Conservation (phyloP, 1,139 yeast species). For the Suhomyces terraborum region DNA sequence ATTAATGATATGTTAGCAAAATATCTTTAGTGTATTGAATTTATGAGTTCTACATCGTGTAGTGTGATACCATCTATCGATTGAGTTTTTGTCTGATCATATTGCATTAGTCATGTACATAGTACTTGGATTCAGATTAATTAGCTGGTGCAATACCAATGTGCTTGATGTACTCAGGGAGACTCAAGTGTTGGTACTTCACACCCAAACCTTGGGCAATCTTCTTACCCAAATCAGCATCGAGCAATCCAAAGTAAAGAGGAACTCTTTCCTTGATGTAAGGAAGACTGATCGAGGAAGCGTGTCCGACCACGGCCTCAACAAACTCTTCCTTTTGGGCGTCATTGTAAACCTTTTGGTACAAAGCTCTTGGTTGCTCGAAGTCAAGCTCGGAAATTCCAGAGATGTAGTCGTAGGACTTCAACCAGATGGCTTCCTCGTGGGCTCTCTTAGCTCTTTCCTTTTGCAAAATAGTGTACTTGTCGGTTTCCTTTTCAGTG, state of each 20-base stretch:
- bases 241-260: conserved; percentile 41
- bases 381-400: conserved; percentile 44
- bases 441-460: conserved; percentile 32
- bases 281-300: conserved; percentile 30
- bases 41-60: not conserved
- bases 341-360: conserved; percentile 37
- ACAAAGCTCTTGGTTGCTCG: conserved; percentile 47
- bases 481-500: conserved; percentile 23
- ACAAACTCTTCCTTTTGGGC: conserved; percentile 34
- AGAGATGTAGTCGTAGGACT: conserved; percentile 39
- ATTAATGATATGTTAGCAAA: no score
- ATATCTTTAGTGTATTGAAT: no score
- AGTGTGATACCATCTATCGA: not conserved
- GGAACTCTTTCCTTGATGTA: conserved; percentile 39
- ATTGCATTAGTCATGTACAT: not conserved
- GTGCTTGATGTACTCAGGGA: conserved; percentile 28
- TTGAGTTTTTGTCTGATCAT: not conserved
- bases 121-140: conserved; percentile 3
- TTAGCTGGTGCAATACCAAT: conserved; percentile 22
- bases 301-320: conserved; percentile 41
- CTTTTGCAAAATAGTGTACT: conserved; percentile 27
- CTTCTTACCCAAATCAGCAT: conserved; percentile 32
- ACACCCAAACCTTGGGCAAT: conserved; percentile 40
- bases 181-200: conserved; percentile 28
- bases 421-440: conserved; percentile 39